Conservation (phyloP, 768 basidiomycete species). For the Scleroderma citrinum region DNA sequence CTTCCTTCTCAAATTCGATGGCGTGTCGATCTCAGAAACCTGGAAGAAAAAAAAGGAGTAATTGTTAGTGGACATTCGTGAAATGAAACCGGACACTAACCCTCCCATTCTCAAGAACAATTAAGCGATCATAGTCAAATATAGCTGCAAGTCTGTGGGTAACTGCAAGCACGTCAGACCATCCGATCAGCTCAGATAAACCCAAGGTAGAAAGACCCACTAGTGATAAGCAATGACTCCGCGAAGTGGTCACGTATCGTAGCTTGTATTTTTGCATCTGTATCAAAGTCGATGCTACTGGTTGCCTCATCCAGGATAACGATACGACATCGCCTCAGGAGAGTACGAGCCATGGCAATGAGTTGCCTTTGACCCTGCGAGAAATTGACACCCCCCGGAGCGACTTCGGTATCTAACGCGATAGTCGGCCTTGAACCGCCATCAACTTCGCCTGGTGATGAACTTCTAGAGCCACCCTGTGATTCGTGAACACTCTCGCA, state of each 20-base stretch:
- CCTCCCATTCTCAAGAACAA: conserved; percentile 59
- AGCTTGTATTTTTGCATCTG: conserved; percentile 85
- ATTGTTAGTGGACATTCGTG: not conserved
- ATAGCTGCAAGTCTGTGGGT: conserved; percentile 73
- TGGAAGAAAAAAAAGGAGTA: not conserved
- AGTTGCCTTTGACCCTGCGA: conserved; percentile 89
- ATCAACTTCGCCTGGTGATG: not conserved
- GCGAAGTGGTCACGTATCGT: conserved; percentile 85
- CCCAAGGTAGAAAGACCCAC: conserved; percentile 32
- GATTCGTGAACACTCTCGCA: not conserved
- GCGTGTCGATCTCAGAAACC: conserved; percentile 68
- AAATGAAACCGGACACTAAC: conserved; percentile 22
- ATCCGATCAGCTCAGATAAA: not conserved
- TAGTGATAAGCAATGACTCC: conserved; percentile 65
- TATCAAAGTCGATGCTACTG: conserved; percentile 81
- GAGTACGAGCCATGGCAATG: conserved; percentile 79
- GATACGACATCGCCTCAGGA: conserved; percentile 64
- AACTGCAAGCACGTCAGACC: conserved; percentile 26
- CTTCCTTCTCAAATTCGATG: conserved; percentile 56
- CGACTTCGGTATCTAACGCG: conserved; percentile 72
- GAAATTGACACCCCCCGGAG: conserved; percentile 85
- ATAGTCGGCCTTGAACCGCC: no score
- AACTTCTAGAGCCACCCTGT: not conserved
- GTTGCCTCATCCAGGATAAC: conserved; percentile 82
- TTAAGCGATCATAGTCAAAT: conserved; percentile 74